phyloP scores from a whole-genome alignment of 2,329 filamentous ascomycete genomes.

The Chalaropsis ovoidea region DNA sequence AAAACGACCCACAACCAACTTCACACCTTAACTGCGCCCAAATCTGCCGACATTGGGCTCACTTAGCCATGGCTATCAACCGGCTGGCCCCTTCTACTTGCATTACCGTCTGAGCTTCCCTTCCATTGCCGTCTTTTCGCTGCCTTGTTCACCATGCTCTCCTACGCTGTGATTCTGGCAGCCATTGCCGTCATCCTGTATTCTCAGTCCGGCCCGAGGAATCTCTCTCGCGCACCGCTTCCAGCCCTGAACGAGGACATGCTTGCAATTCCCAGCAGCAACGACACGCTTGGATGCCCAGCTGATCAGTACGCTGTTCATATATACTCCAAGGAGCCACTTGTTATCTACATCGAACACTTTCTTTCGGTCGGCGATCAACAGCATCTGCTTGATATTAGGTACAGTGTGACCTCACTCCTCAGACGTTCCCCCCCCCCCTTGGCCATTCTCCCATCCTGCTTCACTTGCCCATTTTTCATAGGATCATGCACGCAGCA shows the following conservation, averaged over 20 bases:
- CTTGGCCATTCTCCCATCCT: background rate
- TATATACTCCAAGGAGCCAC: conserved; percentile 33
- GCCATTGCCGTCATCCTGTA: conserved; percentile 36
- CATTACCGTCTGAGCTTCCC: no score
- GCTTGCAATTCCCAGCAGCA: conserved; percentile 39
- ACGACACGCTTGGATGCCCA: conserved; percentile 34
- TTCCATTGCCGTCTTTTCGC: background rate
- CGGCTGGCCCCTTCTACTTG: no score
- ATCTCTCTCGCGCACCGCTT: conserved; percentile 34
- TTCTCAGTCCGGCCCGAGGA: conserved; percentile 38
- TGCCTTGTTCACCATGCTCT: background rate
- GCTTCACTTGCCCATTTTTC: background rate
- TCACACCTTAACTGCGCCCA: background rate
- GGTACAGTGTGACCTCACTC: conserved; percentile 31
- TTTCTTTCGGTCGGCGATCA: conserved; percentile 39
- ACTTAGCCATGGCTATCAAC: background rate
- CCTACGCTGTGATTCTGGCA: conserved; percentile 33
- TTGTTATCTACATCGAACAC: conserved; percentile 42
- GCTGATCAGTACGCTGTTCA: conserved; percentile 39
- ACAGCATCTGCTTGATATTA: conserved; percentile 36
- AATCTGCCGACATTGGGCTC: background rate
- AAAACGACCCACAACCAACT: conserved; percentile 1
- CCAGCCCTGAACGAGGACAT: conserved; percentile 43
- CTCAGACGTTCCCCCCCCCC: background rate
- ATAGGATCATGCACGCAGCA: background rate